Conservation (phyloP, 1,139 yeast species). For the Kluyveromyces sp. region DNA sequence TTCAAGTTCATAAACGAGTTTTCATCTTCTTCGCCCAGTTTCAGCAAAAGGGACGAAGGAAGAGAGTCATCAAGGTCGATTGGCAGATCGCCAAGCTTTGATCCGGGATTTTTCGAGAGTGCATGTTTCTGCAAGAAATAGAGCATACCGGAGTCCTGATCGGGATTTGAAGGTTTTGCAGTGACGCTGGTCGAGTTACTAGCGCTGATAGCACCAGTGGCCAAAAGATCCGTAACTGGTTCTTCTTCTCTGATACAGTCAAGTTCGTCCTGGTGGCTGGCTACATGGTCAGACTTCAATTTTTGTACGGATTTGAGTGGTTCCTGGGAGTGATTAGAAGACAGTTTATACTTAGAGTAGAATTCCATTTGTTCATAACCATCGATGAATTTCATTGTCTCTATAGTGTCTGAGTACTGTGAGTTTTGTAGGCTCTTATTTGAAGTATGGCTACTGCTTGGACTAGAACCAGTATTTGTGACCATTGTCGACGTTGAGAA, state of each 20-base stretch:
- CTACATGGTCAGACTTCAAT: background rate
- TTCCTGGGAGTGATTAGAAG: background rate
- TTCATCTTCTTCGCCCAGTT: slow-evolving; percentile 7
- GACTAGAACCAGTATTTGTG: slow-evolving; percentile 4
- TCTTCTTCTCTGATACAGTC: slow-evolving; percentile 16
- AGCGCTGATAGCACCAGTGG: background rate
- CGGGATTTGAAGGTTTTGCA: background rate
- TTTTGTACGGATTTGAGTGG: slow-evolving; percentile 4
- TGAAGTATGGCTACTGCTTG: slow-evolving; percentile 5
- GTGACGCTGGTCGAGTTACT: background rate
- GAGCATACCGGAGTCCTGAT: slow-evolving; percentile 11
- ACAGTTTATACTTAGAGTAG: slow-evolving; percentile 12
- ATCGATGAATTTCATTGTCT: slow-evolving; percentile 14
- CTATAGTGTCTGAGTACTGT: background rate
- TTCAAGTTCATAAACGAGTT: slow-evolving; percentile 4
- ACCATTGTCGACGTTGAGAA: slow-evolving; percentile 2
- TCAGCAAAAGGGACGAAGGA: slow-evolving; percentile 5
- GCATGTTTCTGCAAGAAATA: slow-evolving; percentile 10
- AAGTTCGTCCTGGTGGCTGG: slow-evolving; percentile 3
- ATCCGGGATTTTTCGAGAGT: slow-evolving; percentile 5
- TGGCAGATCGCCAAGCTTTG: slow-evolving; percentile 4
- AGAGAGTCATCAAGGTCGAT: slow-evolving; percentile 5
- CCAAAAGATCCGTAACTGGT: background rate
- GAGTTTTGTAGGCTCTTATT: slow-evolving; percentile 2
- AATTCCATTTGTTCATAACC: slow-evolving; percentile 18